Percentiles rank a stretch among this genome's conserved stretches.
Conservation (phyloP, 106 monocot species). For the Triglochin maritima region DNA sequence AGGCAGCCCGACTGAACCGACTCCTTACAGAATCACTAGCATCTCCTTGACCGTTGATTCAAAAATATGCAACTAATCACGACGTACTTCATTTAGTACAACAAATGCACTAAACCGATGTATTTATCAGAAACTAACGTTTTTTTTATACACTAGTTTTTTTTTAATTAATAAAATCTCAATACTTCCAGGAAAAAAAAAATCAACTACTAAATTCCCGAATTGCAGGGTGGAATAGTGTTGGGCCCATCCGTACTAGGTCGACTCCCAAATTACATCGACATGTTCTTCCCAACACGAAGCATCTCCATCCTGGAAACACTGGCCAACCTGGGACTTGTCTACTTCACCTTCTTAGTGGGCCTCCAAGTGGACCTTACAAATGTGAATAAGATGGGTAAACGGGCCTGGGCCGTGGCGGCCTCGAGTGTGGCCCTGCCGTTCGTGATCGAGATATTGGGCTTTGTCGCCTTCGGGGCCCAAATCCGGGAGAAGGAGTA, state of each 20-base stretch:
- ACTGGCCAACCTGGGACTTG: constrained; percentile 9
- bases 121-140: no score
- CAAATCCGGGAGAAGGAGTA: background rate
- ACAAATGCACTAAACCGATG: no score
- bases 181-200: no score
- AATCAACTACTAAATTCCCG: no score
- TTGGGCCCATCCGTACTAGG: constrained; percentile 5
- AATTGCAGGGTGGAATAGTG: background rate
- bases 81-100: no score
- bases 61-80: no score
- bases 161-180: no score
- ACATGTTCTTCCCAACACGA: constrained; percentile 9
- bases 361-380: constrained; percentile 8
- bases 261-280: constrained; percentile 4
- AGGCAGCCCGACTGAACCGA: no score
- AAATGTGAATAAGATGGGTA: background rate
- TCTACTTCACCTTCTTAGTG: constrained; percentile 13
- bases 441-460: constrained; percentile 1
- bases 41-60: no score
- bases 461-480: background rate
- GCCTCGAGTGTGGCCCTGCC: constrained; percentile 1
- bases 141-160: no score
- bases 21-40: no score
- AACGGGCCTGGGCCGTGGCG: constrained; percentile 4
- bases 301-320: constrained; percentile 14